These are phyloP conservation scores for Colletotrichum sp. DNA, from an alignment of 2,329 filamentous ascomycete genomes.

Conservation along the genomic window DNA sequence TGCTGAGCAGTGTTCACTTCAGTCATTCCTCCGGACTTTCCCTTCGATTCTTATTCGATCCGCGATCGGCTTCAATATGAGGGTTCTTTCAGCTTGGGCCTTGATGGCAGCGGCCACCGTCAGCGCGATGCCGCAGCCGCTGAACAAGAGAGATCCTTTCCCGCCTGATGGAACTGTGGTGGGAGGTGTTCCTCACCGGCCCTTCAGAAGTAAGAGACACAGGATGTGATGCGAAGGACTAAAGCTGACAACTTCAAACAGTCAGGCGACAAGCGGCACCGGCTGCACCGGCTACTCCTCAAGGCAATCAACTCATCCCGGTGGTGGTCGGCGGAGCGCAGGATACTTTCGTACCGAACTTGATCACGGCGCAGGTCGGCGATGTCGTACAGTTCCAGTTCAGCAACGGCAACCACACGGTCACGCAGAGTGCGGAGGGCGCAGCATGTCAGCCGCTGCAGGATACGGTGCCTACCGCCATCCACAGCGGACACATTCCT, in stretches of 20 bases:
- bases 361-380: slow-evolving; percentile 35
- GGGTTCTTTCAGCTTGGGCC: slow-evolving; percentile 1
- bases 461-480: slow-evolving; percentile 29
- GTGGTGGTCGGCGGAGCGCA: slow-evolving; percentile 42
- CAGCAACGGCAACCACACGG: slow-evolving; percentile 46
- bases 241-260: not conserved
- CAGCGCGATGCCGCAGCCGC: slow-evolving; percentile 10
- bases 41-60: not conserved
- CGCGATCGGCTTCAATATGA: not conserved
- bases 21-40: not conserved
- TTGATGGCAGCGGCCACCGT: slow-evolving; percentile 2
- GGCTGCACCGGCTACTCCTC: slow-evolving; percentile 6
- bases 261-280: slow-evolving; percentile 13
- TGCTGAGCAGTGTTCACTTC: slow-evolving; percentile 12
- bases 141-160: slow-evolving; percentile 7
- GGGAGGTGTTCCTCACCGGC: slow-evolving; percentile 2
- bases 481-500: slow-evolving; percentile 47
- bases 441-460: slow-evolving; percentile 43
- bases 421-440: slow-evolving; percentile 42
- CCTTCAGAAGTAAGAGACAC: not conserved
- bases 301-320: slow-evolving; percentile 25
- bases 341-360: slow-evolving; percentile 41
- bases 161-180: slow-evolving; percentile 9
- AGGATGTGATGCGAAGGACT: not conserved
- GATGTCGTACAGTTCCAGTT: slow-evolving; percentile 49